These are phyloP conservation scores for Earliella scabrosa DNA, from an alignment of 1,284 basidiomycete genomes.

Conservation along the genomic window DNA sequence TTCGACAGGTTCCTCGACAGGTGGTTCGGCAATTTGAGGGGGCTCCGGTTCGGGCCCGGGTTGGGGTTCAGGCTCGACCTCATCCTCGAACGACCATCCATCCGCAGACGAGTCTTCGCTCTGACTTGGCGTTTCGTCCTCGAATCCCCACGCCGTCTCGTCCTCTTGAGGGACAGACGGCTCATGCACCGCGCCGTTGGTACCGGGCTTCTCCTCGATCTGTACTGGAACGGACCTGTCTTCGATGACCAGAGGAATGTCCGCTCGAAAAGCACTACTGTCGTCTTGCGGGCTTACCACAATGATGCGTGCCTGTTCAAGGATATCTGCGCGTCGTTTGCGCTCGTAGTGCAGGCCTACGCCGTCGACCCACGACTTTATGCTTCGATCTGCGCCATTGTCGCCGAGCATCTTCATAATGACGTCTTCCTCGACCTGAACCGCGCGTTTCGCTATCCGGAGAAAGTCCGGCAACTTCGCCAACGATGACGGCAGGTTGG, in stretches of 20 bases:
- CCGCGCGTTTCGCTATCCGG: constrained; percentile 54
- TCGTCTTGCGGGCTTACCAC: constrained; percentile 42
- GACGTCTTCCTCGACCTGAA: constrained; percentile 64
- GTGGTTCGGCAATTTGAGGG: constrained; percentile 2
- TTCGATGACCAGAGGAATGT: constrained; percentile 30
- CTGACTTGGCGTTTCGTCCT: constrained; percentile 27
- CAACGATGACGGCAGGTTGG: constrained; percentile 67
- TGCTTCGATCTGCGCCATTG: constrained; percentile 50
- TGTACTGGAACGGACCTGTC: constrained; percentile 12
- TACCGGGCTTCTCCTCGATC: constrained; percentile 30
- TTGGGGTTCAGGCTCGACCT: constrained; percentile 34
- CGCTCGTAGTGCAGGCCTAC: constrained; percentile 76
- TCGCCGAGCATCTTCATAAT: constrained; percentile 55
- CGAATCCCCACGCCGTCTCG: constrained; percentile 38
- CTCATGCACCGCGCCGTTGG: constrained; percentile 6
- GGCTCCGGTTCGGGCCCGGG: constrained; percentile 21
- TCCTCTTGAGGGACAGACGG: constrained; percentile 31
- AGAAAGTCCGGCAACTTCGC: constrained; percentile 64
- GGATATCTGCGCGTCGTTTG: constrained; percentile 62
- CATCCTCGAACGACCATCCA: constrained; percentile 65
- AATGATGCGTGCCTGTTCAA: constrained; percentile 58
- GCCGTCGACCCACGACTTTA: constrained; percentile 65
- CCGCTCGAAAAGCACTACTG: constrained; percentile 39
- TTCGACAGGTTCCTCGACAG: constrained; percentile 34
- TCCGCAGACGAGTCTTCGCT: constrained; percentile 18